Conservation (phyloP, 1,284 basidiomycete genomes). For the Entoloma clypeatum region DNA sequence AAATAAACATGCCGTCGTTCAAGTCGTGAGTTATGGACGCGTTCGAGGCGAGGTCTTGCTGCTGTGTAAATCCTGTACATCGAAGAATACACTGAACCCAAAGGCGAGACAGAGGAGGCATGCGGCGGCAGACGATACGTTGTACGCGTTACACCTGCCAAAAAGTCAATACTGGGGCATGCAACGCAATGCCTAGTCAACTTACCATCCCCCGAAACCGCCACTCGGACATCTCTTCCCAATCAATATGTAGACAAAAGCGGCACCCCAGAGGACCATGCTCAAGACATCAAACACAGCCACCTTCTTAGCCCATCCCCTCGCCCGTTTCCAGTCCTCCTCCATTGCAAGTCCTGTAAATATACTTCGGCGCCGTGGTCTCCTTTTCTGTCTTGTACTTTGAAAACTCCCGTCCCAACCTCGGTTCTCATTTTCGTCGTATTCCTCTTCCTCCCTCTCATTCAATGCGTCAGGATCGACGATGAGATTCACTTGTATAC, state of each 20-base stretch:
- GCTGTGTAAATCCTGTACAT: slow-evolving; percentile 58
- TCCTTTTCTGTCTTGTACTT: slow-evolving; percentile 22
- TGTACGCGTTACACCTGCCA: slow-evolving; percentile 67
- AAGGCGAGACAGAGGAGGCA: slow-evolving; percentile 55
- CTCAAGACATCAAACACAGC: slow-evolving; percentile 46
- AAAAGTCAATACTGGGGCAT: slow-evolving; percentile 4
- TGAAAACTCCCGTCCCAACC: slow-evolving; percentile 28
- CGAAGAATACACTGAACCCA: slow-evolving; percentile 55
- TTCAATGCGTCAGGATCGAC: slow-evolving; percentile 62
- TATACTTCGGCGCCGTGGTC: slow-evolving; percentile 43
- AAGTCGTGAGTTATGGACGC: slow-evolving; percentile 26
- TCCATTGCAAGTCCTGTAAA: slow-evolving; percentile 63
- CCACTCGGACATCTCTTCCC: slow-evolving; percentile 62
- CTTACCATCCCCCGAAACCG: slow-evolving; percentile 59
- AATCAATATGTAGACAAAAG: slow-evolving; percentile 56
- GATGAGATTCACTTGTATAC: slow-evolving; percentile 69
- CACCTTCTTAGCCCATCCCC: slow-evolving; percentile 50
- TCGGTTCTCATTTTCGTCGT: slow-evolving; percentile 15
- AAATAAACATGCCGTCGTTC: no score
- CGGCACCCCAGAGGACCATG: slow-evolving; percentile 54
- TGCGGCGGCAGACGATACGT: slow-evolving; percentile 56
- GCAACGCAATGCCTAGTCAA: slow-evolving; percentile 15
- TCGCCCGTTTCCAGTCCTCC: slow-evolving; percentile 54
- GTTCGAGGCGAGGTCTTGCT: slow-evolving; percentile 51
- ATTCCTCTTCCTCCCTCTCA: slow-evolving; percentile 17